Conservation (phyloP, 176 grass and related monocot genomes). For the Hordeum vulgare region DNA sequence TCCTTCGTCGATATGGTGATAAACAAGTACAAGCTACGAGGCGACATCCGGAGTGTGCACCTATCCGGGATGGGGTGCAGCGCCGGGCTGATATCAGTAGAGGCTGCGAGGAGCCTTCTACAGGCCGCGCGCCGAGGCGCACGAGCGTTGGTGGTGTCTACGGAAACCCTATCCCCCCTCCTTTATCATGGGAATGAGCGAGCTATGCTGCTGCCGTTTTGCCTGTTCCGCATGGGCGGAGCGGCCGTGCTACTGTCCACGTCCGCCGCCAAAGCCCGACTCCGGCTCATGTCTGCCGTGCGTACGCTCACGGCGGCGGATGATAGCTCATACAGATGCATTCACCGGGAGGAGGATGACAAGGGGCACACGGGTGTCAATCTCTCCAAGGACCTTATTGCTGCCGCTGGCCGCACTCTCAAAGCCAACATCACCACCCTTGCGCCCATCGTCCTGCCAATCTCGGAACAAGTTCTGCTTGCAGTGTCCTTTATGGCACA, state of each 20-base stretch:
- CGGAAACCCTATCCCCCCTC: constrained; percentile 44
- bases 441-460: constrained; percentile 44
- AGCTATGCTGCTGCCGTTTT: constrained; percentile 50
- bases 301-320: constrained; percentile 32
- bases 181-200: constrained; percentile 44
- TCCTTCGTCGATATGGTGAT: constrained; percentile 57
- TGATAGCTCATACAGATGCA: constrained; percentile 32
- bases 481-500: constrained; percentile 31
- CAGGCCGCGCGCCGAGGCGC: constrained; percentile 18
- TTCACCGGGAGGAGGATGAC: constrained; percentile 48
- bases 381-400: constrained; percentile 42
- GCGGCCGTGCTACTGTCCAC: constrained; percentile 37
- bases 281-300: constrained; percentile 31
- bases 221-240: constrained; percentile 62
- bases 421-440: constrained; percentile 43
- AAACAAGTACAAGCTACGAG: constrained; percentile 30
- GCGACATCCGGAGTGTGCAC: constrained; percentile 35
- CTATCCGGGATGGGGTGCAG: constrained; percentile 55
- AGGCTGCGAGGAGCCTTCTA: constrained; percentile 32
- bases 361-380: constrained; percentile 31
- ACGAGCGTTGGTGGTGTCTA: constrained; percentile 42
- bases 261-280: constrained; percentile 14
- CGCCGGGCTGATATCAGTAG: constrained; percentile 48
- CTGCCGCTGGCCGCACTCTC: background rate
- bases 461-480: constrained; percentile 44